phyloP scores from a whole-genome alignment of 2,329 filamentous ascomycete genomes.

The Scedosporium dehoogii region DNA sequence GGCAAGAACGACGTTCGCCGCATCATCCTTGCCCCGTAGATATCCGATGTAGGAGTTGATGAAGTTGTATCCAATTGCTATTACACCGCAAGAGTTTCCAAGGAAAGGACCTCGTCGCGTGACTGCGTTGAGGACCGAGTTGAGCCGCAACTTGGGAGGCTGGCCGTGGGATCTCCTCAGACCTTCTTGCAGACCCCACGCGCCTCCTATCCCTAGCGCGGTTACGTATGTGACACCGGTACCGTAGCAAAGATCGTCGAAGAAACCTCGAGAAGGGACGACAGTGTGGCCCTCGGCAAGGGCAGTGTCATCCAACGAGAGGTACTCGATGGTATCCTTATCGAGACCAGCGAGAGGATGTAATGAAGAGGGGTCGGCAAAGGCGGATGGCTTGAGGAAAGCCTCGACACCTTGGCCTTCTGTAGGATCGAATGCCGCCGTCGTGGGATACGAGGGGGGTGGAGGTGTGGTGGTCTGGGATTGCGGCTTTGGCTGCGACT shows the following conservation, averaged over 20 bases:
- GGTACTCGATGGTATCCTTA: conserved; percentile 87
- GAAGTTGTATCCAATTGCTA: conserved; percentile 94
- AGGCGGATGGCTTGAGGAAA: conserved; percentile 67
- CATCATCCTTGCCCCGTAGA: conserved; percentile 75
- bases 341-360: conserved; percentile 92
- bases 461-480: conserved; percentile 34
- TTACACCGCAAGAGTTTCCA: conserved; percentile 90
- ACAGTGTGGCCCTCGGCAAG: conserved; percentile 79
- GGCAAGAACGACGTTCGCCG: conserved; percentile 77
- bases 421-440: conserved; percentile 58
- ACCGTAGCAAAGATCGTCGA: conserved; percentile 95
- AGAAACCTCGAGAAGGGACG: conserved; percentile 91
- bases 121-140: conserved; percentile 89
- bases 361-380: conserved; percentile 78
- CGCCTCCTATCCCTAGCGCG: conserved; percentile 77
- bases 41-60: conserved; percentile 78
- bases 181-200: conserved; percentile 88
- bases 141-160: conserved; percentile 84
- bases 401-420: conserved; percentile 72
- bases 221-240: conserved; percentile 88
- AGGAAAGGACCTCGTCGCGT: conserved; percentile 89
- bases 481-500: conserved; percentile 17
- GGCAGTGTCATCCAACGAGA: conserved; percentile 84
- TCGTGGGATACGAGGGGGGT: conserved; percentile 39
- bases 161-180: conserved; percentile 65